These are phyloP conservation scores for Daldinia sp. DNA, from an alignment of 2,329 filamentous ascomycete species.

Conservation along the genomic window DNA sequence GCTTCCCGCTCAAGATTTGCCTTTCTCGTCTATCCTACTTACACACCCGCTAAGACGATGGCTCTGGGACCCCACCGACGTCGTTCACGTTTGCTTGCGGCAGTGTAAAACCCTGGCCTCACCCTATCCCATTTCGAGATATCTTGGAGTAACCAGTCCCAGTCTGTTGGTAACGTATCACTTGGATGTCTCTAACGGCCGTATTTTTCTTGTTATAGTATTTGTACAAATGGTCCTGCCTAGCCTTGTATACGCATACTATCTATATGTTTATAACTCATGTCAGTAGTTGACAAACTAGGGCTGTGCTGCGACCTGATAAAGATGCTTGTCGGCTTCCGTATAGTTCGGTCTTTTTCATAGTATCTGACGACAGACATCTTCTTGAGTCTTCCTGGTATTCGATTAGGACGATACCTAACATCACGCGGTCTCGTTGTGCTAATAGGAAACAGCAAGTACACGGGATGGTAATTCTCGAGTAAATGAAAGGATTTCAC, in stretches of 20 bases:
- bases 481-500: slow-evolving; percentile 4
- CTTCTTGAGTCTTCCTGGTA: background rate
- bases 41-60: slow-evolving; percentile 1
- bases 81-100: slow-evolving; percentile 11
- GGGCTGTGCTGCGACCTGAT: background rate
- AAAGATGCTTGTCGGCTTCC: background rate
- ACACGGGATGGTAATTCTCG: background rate
- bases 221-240: background rate
- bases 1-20: background rate
- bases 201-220: background rate
- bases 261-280: background rate
- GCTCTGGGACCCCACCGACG: background rate
- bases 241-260: background rate
- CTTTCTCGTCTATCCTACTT: background rate
- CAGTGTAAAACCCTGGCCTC: slow-evolving; percentile 23
- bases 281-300: background rate
- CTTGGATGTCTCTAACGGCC: slow-evolving; percentile 17
- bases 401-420: background rate
- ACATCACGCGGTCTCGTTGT: background rate
- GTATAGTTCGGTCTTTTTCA: too few species aligned
- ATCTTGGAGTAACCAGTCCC: slow-evolving; percentile 17
- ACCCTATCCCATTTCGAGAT: slow-evolving; percentile 16
- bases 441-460: background rate
- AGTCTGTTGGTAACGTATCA: slow-evolving; percentile 17
- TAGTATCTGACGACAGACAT: too few species aligned